Conservation (phyloP, 371 early-diverging fungal genomes). For the Mucor indicus region DNA sequence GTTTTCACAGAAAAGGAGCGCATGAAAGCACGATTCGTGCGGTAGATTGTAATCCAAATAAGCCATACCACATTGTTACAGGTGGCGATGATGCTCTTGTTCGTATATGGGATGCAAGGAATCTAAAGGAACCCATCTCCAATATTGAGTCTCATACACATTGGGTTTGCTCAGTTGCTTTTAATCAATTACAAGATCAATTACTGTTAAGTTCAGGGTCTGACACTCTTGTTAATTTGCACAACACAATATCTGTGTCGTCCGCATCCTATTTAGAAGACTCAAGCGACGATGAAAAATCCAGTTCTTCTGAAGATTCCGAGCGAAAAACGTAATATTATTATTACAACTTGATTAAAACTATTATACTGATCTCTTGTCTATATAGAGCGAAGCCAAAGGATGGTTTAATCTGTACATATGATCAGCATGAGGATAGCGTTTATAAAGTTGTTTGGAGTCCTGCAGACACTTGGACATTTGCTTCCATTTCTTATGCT, state of each 20-base stretch:
- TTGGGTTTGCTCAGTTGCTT: slow-evolving; percentile 85
- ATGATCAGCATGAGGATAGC: slow-evolving; percentile 91
- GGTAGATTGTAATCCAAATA: slow-evolving; percentile 84
- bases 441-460: slow-evolving; percentile 92
- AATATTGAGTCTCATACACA: slow-evolving; percentile 76
- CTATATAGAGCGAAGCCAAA: slow-evolving; percentile 48
- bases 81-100: slow-evolving; percentile 85
- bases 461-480: slow-evolving; percentile 88
- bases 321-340: no score
- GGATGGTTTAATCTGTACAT: slow-evolving; percentile 81
- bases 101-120: slow-evolving; percentile 82
- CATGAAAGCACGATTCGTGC: slow-evolving; percentile 69
- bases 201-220: slow-evolving; percentile 79
- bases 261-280: slow-evolving; percentile 62
- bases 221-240: slow-evolving; percentile 82
- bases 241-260: slow-evolving; percentile 80
- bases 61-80: slow-evolving; percentile 75
- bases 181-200: slow-evolving; percentile 89
- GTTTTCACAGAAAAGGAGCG: slow-evolving; percentile 50
- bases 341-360: no score
- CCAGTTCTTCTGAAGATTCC: neutral
- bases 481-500: slow-evolving; percentile 91
- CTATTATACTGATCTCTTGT: neutral
- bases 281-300: slow-evolving; percentile 25
- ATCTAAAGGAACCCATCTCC: slow-evolving; percentile 51